Base-by-base conservation (phyloP, 78 protist species). In the Dictyostelium intermedium region DNA sequence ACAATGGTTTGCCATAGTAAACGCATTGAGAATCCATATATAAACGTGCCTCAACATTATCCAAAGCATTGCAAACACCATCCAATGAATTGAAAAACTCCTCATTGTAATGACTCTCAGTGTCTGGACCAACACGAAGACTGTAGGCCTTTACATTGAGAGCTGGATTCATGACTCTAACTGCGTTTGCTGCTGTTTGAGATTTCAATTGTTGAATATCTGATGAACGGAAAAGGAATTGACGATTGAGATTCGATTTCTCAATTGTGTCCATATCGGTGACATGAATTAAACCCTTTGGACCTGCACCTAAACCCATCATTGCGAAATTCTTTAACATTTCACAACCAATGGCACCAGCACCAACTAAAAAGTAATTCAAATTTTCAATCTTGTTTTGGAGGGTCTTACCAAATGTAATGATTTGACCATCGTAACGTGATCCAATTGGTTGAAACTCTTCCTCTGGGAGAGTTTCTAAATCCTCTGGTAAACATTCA, bases 331-430 rank as follows among this genome's bases (percentile, higher is more conserved):
- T 89, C 95, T 99, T 99, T 79, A 99, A 76, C 87, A 97, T 50
- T 92, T 99, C 99, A 91, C 99, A 99, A 30, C 99, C 99, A 9
- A 82, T 96, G 5, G 99, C 99, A 20, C 99, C 99, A 2, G 99
- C 98, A 37, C 99, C 99, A 16, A 99, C 99, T 16, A 85, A 61
- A 39, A 99, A 98, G 92, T 91, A 94, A 34, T 77, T 89, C 30
- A 84, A 92, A 27, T 86, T 34, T 23, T 23, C 70, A 73, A 98
- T 53, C 63, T 39, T 1, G 27, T 37, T 76, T 89, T 87, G 96
- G 27, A 81, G 11, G 13, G 80, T 82, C 34, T 50, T 35, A 39
- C 99, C 99, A 50, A 98, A 94, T 23, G 97, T 97, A 3, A 96
- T 97, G 16, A 92, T 91, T 91, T 97, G 98, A 4, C 97, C 98